A percentile compares a stretch with the other conserved stretches of the same genome.
Evolutionary conservation across 371 early-diverging fungal species (phyloP).

Genomic region (Mortierella sp.): DNA sequence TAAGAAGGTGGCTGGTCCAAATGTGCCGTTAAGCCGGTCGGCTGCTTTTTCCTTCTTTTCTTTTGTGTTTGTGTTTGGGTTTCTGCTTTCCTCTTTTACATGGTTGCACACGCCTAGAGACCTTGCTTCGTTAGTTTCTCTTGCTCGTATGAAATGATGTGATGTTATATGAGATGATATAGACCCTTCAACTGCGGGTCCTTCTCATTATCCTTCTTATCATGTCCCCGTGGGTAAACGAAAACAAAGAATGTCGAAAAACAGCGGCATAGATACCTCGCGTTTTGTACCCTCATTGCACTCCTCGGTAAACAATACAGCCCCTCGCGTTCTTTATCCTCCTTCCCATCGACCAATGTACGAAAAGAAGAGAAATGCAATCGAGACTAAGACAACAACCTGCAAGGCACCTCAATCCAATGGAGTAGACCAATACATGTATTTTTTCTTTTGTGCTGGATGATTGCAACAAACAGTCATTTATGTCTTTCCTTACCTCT

Average conservation of each 20-base stretch:
- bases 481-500: not conserved
- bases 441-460: not conserved
- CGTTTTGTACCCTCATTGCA: not conserved
- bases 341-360: not conserved
- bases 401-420: not conserved
- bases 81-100: not conserved
- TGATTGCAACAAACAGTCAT: not conserved
- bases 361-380: not conserved
- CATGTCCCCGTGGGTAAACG: constrained; percentile 6
- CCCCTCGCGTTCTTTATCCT: not conserved
- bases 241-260: not conserved
- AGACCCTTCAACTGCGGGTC: not conserved
- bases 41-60: not conserved
- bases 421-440: not conserved
- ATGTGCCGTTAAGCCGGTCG: constrained; percentile 14
- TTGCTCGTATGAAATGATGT: not conserved
- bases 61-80: not conserved
- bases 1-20: not conserved
- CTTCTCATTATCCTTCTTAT: not conserved
- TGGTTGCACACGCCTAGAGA: not conserved
- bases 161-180: not conserved
- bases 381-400: not conserved
- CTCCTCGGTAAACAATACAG: not conserved
- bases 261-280: constrained; percentile 9
- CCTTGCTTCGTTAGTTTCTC: not conserved